Evolutionary conservation across 176 grass and related monocot species (phyloP), one percentile per base, ranked within the genome.

Genomic region (Avena atlantica): DNA sequence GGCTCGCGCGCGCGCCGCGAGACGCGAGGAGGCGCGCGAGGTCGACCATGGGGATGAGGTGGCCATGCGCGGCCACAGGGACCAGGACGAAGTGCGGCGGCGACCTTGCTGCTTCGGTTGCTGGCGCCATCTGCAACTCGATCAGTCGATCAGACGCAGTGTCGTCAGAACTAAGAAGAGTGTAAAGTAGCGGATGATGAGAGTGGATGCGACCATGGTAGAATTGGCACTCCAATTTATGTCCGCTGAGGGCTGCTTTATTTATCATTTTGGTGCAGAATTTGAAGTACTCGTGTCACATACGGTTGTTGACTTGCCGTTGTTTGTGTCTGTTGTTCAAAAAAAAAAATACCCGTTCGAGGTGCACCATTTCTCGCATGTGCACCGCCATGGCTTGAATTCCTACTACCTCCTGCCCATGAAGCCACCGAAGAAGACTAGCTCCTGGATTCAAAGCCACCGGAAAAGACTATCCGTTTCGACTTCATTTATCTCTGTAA

Each of bases 11-110:
- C 50, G 61, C 81, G 3, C 87, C 90, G 74, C 82, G 90, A 6
- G 36, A 50, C 0, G 93, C 73, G 27, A 92, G 87, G 76, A 94
- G 78, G 71, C 12, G 47, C 3, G 92, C 87, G 36, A 94, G n/a
- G 81, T 92, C 87, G 25, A 84, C 78, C 92, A 92, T 92, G 36
- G 92, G 90, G 58, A 94, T 92, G 19, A 69, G 68, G 78, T 94
- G 92, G 36, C 92, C 92, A 12, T 90, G 90, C 52, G 87, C 85
- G n/a, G 82, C 16, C n/a, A 94, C 29, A 12, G 93, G 93, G 24
- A 90, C 87, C 47, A 94, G 13, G 2, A 94, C 42, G 78, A 92
- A 94, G 74, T 94, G 87, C 12, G 79, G 67, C 48, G 17, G 24
- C 53, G 37, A 4, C 1, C 11, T 13, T 15, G 16, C 16, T 14